These are phyloP conservation scores for Lipomyces spencermartinsiae DNA, from an alignment of 805 yeast species.

Conservation along the genomic window DNA sequence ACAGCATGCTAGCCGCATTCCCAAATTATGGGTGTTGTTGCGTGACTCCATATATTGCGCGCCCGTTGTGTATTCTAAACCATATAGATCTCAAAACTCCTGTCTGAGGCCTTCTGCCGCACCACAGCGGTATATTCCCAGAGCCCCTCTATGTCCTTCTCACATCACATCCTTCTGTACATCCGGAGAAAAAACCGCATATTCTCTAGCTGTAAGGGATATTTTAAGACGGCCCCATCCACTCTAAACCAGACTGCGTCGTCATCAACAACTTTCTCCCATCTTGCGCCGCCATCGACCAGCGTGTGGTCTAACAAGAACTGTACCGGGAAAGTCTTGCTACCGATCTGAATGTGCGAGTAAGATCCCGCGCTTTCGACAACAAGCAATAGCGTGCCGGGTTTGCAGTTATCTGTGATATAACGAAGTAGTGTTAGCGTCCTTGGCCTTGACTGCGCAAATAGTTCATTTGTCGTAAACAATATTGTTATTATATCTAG, in stretches of 20 bases:
- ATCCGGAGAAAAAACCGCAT: constrained; percentile 86
- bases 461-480: constrained; percentile 88
- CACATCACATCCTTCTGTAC: constrained; percentile 58
- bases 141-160: not conserved
- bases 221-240: constrained; percentile 55
- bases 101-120: too few relatives aligned
- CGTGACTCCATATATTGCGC: too few relatives aligned
- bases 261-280: constrained; percentile 69
- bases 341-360: constrained; percentile 77
- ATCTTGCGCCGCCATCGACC: constrained; percentile 47
- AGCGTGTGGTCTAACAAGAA: constrained; percentile 77
- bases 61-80: too few relatives aligned
- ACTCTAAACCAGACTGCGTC: constrained; percentile 86
- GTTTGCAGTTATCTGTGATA: constrained; percentile 57
- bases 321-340: constrained; percentile 80
- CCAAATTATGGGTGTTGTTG: not conserved
- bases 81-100: not conserved
- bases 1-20: not conserved
- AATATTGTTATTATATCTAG: constrained; percentile 68
- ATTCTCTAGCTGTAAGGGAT: constrained; percentile 76
- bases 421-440: constrained; percentile 65
- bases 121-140: not conserved
- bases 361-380: constrained; percentile 91
- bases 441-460: constrained; percentile 67
- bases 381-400: constrained; percentile 67